A percentile compares a stretch with the other conserved stretches of the same genome.
Conservation (phyloP, 1,284 basidiomycete species). For the Irpex sp. region DNA sequence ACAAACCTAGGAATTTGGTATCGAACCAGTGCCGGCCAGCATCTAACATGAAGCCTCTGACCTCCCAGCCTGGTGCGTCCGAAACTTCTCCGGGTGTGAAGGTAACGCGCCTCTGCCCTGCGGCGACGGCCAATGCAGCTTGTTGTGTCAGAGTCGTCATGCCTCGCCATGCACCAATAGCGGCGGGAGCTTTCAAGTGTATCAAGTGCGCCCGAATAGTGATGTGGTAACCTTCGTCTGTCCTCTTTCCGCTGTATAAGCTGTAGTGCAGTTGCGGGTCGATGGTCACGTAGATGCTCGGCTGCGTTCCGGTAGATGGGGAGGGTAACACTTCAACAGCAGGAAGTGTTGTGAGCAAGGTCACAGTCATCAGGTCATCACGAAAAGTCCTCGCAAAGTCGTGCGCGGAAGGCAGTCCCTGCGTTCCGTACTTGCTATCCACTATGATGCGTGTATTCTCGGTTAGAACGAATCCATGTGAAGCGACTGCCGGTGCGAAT, state of each 20-base stretch:
- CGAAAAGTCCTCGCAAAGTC: constrained; percentile 31
- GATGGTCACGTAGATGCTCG: constrained; percentile 26
- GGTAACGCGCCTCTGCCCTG: constrained; percentile 17
- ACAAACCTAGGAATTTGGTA: constrained; percentile 21
- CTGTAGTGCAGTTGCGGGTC: constrained; percentile 19
- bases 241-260: constrained; percentile 29
- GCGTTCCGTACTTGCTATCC: constrained; percentile 17
- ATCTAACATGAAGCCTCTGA: constrained; percentile 38
- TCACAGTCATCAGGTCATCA: constrained; percentile 25
- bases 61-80: constrained; percentile 35
- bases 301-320: neutral
- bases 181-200: constrained; percentile 28
- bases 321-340: constrained; percentile 12
- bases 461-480: constrained; percentile 15
- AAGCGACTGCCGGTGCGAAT: constrained; percentile 10
- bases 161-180: constrained; percentile 36
- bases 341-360: constrained; percentile 12
- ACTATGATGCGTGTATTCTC: constrained; percentile 20
- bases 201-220: constrained; percentile 21
- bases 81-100: constrained; percentile 28
- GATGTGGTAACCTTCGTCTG: constrained; percentile 33
- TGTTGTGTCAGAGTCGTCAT: constrained; percentile 34
- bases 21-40: constrained; percentile 34
- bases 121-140: constrained; percentile 15
- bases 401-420: constrained; percentile 22